phyloP scores from a whole-genome alignment of 495 filamentous ascomycete species.

The Xylaria intraflava region DNA sequence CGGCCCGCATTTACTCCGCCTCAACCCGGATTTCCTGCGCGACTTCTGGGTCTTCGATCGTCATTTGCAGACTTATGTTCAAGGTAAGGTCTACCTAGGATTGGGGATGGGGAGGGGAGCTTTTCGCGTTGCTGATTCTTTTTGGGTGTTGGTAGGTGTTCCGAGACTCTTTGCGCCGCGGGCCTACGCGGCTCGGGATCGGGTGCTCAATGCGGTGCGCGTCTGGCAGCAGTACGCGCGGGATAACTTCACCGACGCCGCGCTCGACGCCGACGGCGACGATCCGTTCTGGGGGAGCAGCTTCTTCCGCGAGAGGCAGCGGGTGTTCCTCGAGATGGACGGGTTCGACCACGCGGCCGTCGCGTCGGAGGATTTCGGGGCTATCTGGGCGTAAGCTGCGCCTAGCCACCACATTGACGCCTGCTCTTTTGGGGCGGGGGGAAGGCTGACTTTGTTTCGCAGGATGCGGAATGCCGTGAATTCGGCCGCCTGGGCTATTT shows the following conservation, averaged over 20 bases:
- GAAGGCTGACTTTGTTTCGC: slow-evolving; percentile 1
- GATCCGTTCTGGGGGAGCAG: slow-evolving; percentile 28
- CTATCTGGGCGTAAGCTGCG: slow-evolving; percentile 5
- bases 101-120: neutral
- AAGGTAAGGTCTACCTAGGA: slow-evolving; percentile 5
- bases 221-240: slow-evolving; percentile 24
- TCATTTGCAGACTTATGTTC: slow-evolving; percentile 24
- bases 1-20: slow-evolving; percentile 21
- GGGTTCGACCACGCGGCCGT: slow-evolving; percentile 22
- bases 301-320: slow-evolving; percentile 26
- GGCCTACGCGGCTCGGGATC: slow-evolving; percentile 20
- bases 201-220: slow-evolving; percentile 19
- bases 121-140: slow-evolving; percentile 3
- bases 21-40: slow-evolving; percentile 22
- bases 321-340: slow-evolving; percentile 26
- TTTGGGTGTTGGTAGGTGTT: slow-evolving; percentile 8
- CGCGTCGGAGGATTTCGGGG: slow-evolving; percentile 25
- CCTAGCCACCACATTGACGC: neutral
- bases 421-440: no score
- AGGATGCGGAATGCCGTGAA: slow-evolving; percentile 18
- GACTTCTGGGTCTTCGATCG: slow-evolving; percentile 28
- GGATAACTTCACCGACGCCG: slow-evolving; percentile 15
- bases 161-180: slow-evolving; percentile 21
- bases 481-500: slow-evolving; percentile 16
- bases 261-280: slow-evolving; percentile 18